Evolutionary conservation across 148 eudicot genomes (phyloP).

Genomic region (Cornus suecica): DNA sequence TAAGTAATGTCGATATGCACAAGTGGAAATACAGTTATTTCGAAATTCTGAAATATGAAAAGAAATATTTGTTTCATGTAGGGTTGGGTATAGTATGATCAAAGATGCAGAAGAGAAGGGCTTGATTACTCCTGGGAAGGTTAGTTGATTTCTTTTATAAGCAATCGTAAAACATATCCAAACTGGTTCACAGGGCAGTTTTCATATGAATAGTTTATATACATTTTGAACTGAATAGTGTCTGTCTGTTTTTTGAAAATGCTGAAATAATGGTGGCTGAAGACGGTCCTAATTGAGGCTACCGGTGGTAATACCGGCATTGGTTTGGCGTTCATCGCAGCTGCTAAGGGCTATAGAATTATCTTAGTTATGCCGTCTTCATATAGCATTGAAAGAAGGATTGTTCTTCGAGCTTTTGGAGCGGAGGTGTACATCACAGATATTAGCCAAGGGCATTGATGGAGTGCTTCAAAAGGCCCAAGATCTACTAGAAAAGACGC

Average conservation of each 20-base stretch:
- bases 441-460: constrained; percentile 36
- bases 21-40: background rate
- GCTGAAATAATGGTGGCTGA: constrained; percentile 9
- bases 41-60: background rate
- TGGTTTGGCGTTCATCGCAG: constrained; percentile 69
- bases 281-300: constrained; percentile 60
- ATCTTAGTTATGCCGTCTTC: constrained; percentile 48
- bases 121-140: constrained; percentile 62
- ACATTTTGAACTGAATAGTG: background rate
- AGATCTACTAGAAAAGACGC: constrained; percentile 48
- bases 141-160: constrained; percentile 9
- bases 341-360: constrained; percentile 64
- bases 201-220: background rate
- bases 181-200: background rate
- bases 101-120: constrained; percentile 68
- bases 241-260: background rate
- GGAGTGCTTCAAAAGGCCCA: constrained; percentile 34
- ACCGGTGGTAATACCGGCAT: constrained; percentile 78
- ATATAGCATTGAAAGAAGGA: constrained; percentile 53
- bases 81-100: constrained; percentile 59
- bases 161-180: no score
- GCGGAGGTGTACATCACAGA: constrained; percentile 54
- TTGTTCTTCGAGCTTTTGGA: constrained; percentile 58
- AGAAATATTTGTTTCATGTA: constrained; percentile 15
- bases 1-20: background rate